Evolutionary conservation across 2,329 filamentous ascomycete species (phyloP), one percentile per base, ranked within the genome.

Genomic region (Zasmidium citrigriseum): DNA sequence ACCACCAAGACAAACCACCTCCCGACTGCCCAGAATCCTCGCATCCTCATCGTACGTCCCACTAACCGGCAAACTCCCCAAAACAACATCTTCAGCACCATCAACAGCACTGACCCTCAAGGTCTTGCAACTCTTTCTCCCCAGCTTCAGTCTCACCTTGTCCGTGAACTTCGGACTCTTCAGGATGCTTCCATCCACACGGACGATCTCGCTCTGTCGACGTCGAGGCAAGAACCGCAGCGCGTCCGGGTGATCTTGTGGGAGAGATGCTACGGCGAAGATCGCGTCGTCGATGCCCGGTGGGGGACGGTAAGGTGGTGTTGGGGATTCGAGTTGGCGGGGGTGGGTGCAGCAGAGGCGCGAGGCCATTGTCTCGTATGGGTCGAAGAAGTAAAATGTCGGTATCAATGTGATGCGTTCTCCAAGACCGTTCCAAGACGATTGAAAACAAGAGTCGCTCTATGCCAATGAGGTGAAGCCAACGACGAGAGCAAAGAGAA

Each of bases 241-340:
- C 44, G 68, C 67, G 52, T 72, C 64, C 10, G 70, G 70, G 57
- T 73, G 70, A 29, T 70, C 68, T 22, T 67, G 63, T 10, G 70
- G 70, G 18, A 72, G 57, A 21, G 60, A 66, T 1, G 70, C 66
- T 18, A 66, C 62, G 22, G 69, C 64, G 49, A 71, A 67, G 25
- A 72, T 64, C 2, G 46, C 4, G 29, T 55, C 57, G 34, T 63
- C 60, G 45, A 69, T 55, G 16, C 27, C 55, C 18, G 54, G 55
- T 24, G 51, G 25, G 2, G 54, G 45, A 16, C 61, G 61, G 23
- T 48, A 53, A 20, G 64, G 64, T 27, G 62, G 67, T 23, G 55
- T 59, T 25, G 65, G 60, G 5, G 63, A 62, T 55, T 60, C 59
- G 48, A 61, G 61, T 18, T 41, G 50, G 38, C 59, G 54, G 2